Evolutionary conservation across 2,329 filamentous ascomycete genomes (phyloP).

Genomic region (Sporothrix variecibatus): DNA sequence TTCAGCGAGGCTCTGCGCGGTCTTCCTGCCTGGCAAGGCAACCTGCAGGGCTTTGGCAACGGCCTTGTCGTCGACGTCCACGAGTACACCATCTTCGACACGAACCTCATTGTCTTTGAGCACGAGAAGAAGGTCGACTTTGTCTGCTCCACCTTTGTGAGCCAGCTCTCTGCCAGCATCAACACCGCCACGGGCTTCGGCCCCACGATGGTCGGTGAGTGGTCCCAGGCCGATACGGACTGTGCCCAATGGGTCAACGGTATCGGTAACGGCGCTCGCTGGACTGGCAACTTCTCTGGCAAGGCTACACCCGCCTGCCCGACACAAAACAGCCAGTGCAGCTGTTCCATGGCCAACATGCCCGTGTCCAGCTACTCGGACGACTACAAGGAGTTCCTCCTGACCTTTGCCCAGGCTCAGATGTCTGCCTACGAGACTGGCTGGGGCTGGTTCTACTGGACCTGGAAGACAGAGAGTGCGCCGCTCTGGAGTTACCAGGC

Average conservation of each 20-base stretch:
- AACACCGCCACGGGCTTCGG: constrained; percentile 79
- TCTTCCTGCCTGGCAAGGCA: constrained; percentile 82
- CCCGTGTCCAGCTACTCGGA: constrained; percentile 66
- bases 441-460: constrained; percentile 99
- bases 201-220: constrained; percentile 92
- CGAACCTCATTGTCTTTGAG: constrained; percentile 75
- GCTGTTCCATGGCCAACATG: constrained; percentile 74
- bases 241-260: constrained; percentile 87
- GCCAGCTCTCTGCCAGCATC: constrained; percentile 73
- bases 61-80: constrained; percentile 90
- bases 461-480: constrained; percentile 75
- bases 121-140: constrained; percentile 85
- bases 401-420: constrained; percentile 91
- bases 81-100: constrained; percentile 98
- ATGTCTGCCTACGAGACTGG: constrained; percentile 92
- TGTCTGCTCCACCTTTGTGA: constrained; percentile 85
- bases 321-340: constrained; percentile 63
- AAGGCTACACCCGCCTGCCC: constrained; percentile 77
- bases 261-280: constrained; percentile 82
- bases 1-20: constrained; percentile 97
- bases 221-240: constrained; percentile 96
- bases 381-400: constrained; percentile 81
- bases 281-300: constrained; percentile 82
- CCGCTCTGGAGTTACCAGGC: constrained; percentile 88
- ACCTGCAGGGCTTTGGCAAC: constrained; percentile 63